Evolutionary conservation across 208 protist species (phyloP).

Genomic region (Trypanosomatidae sp.): DNA sequence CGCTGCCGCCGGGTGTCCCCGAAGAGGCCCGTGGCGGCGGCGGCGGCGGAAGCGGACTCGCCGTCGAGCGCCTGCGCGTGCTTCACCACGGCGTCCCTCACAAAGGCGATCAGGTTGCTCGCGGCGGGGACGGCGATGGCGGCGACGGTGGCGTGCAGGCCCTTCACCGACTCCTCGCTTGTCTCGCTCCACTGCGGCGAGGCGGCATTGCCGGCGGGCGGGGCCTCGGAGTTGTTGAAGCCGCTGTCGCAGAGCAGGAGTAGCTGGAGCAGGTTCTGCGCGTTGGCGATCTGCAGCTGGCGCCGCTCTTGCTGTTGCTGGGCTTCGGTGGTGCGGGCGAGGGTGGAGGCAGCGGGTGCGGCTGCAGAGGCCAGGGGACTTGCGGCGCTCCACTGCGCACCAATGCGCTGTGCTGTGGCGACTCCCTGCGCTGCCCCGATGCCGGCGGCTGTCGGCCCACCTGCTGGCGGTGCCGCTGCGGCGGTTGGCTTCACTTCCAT

Average conservation of each 20-base stretch:
- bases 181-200: slow-evolving; percentile 26
- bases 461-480: neutral
- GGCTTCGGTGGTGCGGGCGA: slow-evolving; percentile 16
- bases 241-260: slow-evolving; percentile 53
- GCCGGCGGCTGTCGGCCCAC: too few species aligned
- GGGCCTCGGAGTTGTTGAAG: slow-evolving; percentile 36
- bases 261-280: slow-evolving; percentile 33
- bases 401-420: slow-evolving; percentile 1
- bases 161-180: slow-evolving; percentile 21
- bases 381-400: neutral
- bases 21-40: slow-evolving; percentile 10
- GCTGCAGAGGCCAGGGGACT: neutral
- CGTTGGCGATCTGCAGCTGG: slow-evolving; percentile 13
- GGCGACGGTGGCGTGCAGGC: slow-evolving; percentile 25
- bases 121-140: slow-evolving; percentile 40
- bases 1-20: slow-evolving; percentile 14
- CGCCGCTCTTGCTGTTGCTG: slow-evolving; percentile 28
- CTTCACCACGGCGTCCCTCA: slow-evolving; percentile 24
- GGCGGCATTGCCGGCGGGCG: slow-evolving; percentile 28
- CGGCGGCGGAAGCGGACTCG: too few species aligned
- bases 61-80: slow-evolving; percentile 20
- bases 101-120: slow-evolving; percentile 47
- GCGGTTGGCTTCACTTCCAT: slow-evolving; percentile 25
- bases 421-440: too few species aligned
- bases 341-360: neutral